Conservation (phyloP, 148 eudicot genomes). For the Amaranthus hypochondriacus region DNA sequence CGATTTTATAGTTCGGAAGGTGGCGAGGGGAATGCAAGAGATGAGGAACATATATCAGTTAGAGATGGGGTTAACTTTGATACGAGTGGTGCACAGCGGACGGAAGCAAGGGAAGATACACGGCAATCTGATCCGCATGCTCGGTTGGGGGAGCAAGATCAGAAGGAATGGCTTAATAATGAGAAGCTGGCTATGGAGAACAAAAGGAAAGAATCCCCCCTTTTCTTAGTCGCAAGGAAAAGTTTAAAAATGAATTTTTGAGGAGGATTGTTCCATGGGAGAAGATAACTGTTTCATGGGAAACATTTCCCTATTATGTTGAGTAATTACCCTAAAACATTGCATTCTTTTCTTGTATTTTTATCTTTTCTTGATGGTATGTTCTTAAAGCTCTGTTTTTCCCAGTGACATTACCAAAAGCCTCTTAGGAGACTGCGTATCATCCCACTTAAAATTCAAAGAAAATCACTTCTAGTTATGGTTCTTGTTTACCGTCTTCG, state of each 20-base stretch:
- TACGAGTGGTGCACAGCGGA: conserved; percentile 33
- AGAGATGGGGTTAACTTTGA: conserved; percentile 41
- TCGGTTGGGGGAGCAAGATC: conserved; percentile 84
- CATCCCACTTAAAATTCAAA: conserved; percentile 76
- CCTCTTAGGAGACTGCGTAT: conserved; percentile 75
- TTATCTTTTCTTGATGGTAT: conserved; percentile 3
- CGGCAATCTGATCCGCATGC: conserved; percentile 67
- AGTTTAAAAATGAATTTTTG: conserved; percentile 76
- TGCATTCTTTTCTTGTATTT: not conserved
- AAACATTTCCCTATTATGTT: conserved; percentile 81
- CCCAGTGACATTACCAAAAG: conserved; percentile 73
- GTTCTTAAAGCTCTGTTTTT: conserved; percentile 20
- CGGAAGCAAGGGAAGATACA: conserved; percentile 27
- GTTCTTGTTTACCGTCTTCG: conserved; percentile 70
- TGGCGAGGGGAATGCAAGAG: conserved; percentile 76
- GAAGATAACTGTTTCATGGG: conserved; percentile 88
- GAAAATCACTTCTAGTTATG: conserved; percentile 59
- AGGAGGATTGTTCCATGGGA: conserved; percentile 94
- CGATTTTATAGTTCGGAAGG: conserved; percentile 79
- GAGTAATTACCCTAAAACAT: conserved; percentile 44
- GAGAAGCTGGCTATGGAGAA: conserved; percentile 79
- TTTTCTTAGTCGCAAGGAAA: conserved; percentile 65
- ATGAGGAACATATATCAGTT: conserved; percentile 48
- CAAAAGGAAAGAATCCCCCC: conserved; percentile 85
- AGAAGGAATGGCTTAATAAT: conserved; percentile 83